Evolutionary conservation across 306 rosid genomes (phyloP).

Genomic region (barrel medic (Medicago truncatula)): MtrunA17r5.0-ANR NC_053049.1:35785501-35786000

Average conservation of each 20-base stretch:
- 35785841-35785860: conserved; percentile 48
- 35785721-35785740: background rate
- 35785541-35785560: conserved; percentile 1
- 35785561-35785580: background rate
- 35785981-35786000: conserved; percentile 61
- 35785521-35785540: conserved; percentile 1
- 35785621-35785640: conserved; percentile 10
- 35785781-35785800: conserved; percentile 38
- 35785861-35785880: conserved; percentile 27
- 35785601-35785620: background rate
- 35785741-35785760: background rate
- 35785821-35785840: conserved; percentile 65
- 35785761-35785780: background rate
- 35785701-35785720: conserved; percentile 1
- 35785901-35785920: conserved; percentile 65
- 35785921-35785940: conserved; percentile 53
- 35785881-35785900: conserved; percentile 56
- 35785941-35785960: conserved; percentile 65
- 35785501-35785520: background rate
- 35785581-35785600: background rate
- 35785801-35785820: conserved; percentile 50
- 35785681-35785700: background rate
- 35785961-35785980: conserved; percentile 73
- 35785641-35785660: background rate
- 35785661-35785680: background rate